Evolutionary conservation across 2,329 filamentous ascomycete species (phyloP), one percentile per base, ranked within the genome.

Genomic region (Akanthomyces dipterigenus): DNA sequence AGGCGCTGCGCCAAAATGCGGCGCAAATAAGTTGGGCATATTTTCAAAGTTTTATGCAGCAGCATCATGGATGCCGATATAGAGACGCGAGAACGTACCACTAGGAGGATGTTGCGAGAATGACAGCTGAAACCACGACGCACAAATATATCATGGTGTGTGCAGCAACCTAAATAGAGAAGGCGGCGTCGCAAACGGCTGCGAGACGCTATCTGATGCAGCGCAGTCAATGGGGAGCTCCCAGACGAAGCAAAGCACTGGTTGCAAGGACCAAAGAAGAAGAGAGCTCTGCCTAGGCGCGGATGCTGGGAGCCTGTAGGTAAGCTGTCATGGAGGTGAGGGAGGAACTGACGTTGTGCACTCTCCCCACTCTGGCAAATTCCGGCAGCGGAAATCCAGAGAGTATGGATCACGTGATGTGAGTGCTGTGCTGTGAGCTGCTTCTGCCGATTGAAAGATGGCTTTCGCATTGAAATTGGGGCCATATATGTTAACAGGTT

Each of bases 121-220:
- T 69, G 65, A 67, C 65, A 66, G 67, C 64, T 64, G 70, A 67
- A 63, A 66, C 63, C 67, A 68, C 64, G 65, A 68, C 67, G 68
- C 70, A 68, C 72, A 74, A 77, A 72, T 70, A 69, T 74, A 74
- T 75, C 75, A 77, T 77, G 70, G 67, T 77, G 75, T 71, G 72
- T 71, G 26, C 14, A 70, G 65, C 63, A 42, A 22, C 38, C 60
- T 49, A 31, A 58, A 45, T 43, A 56, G 45, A 56, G n/a, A 48
- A 12, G 22, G 45, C 59, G 24, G 59, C 45, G 59, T 31, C 45
- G 50, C 53, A 36, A 56, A 61, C 50, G 49, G 22, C 59, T 50
- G 34, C 53, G 24, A 34, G 45, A 16, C 34, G 22, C 24, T 42
- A 28, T 12, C 5, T 12, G 20, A 55, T 42, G 45, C 36, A 51